Conservation (phyloP, 2,329 filamentous ascomycete genomes). For the Bipolaris oryzae region DNA sequence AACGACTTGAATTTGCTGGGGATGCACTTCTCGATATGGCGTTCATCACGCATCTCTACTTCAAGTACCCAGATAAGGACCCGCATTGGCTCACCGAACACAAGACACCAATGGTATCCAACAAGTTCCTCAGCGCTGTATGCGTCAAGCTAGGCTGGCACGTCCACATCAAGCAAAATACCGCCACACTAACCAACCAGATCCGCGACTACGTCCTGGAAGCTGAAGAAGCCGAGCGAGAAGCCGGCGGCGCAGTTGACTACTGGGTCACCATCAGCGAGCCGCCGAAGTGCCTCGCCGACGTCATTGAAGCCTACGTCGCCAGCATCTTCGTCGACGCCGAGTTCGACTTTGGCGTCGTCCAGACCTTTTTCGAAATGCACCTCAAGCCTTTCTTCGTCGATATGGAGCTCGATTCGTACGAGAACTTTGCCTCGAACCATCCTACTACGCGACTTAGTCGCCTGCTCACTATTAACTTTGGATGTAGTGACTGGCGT, state of each 20-base stretch:
- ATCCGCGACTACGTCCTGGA: slow-evolving; percentile 63
- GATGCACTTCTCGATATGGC: slow-evolving; percentile 88
- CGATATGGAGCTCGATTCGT: slow-evolving; percentile 74
- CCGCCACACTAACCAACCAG: slow-evolving; percentile 57
- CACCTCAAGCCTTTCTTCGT: slow-evolving; percentile 79
- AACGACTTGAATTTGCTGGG: slow-evolving; percentile 89
- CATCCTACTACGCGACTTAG: slow-evolving; percentile 79
- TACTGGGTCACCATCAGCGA: slow-evolving; percentile 68
- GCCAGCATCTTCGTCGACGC: slow-evolving; percentile 93
- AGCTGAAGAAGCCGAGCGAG: slow-evolving; percentile 60
- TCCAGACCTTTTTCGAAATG: slow-evolving; percentile 76
- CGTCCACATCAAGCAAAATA: slow-evolving; percentile 66
- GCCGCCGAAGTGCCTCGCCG: slow-evolving; percentile 79
- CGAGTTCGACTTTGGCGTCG: slow-evolving; percentile 73
- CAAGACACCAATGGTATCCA: slow-evolving; percentile 99
- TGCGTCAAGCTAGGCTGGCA: slow-evolving; percentile 81
- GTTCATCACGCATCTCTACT: slow-evolving; percentile 82
- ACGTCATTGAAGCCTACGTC: slow-evolving; percentile 86
- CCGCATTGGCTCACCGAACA: slow-evolving; percentile 98
- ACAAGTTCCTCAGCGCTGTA: slow-evolving; percentile 86
- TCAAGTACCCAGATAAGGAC: slow-evolving; percentile 75
- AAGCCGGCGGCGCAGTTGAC: slow-evolving; percentile 60
- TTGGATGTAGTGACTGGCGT: slow-evolving; percentile 69
- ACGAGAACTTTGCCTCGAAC: slow-evolving; percentile 84
- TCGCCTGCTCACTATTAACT: slow-evolving; percentile 66